Conservation (phyloP, 495 filamentous ascomycete genomes). For the Penicillium pulvis region DNA sequence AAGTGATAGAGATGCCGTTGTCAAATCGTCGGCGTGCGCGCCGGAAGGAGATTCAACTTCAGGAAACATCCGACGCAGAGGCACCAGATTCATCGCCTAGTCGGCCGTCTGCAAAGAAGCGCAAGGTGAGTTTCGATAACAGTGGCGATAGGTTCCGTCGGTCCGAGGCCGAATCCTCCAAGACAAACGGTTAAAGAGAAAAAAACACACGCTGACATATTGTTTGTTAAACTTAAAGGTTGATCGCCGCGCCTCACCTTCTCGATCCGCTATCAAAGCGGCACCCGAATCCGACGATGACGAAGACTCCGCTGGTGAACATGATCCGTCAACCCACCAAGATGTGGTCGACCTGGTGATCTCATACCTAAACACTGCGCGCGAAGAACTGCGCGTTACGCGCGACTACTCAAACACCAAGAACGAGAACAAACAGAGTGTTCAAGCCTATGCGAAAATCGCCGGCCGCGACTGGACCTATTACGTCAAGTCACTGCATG, state of each 20-base stretch:
- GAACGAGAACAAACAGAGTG: slow-evolving; percentile 66
- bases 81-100: slow-evolving; percentile 68
- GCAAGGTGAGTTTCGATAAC: slow-evolving; percentile 58
- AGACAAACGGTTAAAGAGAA: slow-evolving; percentile 3
- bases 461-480: slow-evolving; percentile 92
- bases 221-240: slow-evolving; percentile 25
- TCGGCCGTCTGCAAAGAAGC: slow-evolving; percentile 72
- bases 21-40: slow-evolving; percentile 54
- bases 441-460: slow-evolving; percentile 92
- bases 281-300: slow-evolving; percentile 42
- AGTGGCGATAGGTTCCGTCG: not conserved
- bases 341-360: slow-evolving; percentile 75
- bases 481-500: slow-evolving; percentile 76
- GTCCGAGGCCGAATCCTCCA: slow-evolving; percentile 15
- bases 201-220: not conserved
- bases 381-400: slow-evolving; percentile 65
- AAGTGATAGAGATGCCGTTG: slow-evolving; percentile 43
- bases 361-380: slow-evolving; percentile 62
- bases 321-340: slow-evolving; percentile 56
- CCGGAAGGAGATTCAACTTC: slow-evolving; percentile 52
- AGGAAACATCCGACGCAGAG: slow-evolving; percentile 53
- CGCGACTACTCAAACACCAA: slow-evolving; percentile 75
- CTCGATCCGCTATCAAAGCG: slow-evolving; percentile 28
- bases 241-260: slow-evolving; percentile 36
- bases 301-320: slow-evolving; percentile 50